Conservation (phyloP, 805 yeast species). For the Teunomyces lycoperdinae region DNA sequence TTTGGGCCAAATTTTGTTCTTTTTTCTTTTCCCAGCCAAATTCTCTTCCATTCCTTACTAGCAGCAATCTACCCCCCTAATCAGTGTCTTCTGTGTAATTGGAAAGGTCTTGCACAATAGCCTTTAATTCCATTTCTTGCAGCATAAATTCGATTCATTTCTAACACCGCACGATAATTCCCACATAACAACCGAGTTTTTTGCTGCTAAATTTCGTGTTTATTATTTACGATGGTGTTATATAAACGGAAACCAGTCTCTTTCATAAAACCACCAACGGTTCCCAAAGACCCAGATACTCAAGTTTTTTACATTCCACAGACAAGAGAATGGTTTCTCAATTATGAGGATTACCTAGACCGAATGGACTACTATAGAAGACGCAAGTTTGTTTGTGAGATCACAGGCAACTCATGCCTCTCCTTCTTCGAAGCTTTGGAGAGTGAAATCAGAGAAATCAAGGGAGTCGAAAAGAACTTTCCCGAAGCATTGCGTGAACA, state of each 20-base stretch:
- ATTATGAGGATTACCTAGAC: slow-evolving; percentile 71
- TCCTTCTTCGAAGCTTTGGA: slow-evolving; percentile 87
- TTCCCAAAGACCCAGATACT: slow-evolving; percentile 54
- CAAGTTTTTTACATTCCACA: slow-evolving; percentile 80
- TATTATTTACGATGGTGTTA: slow-evolving; percentile 53
- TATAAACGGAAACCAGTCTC: slow-evolving; percentile 72
- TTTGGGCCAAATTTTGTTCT: background rate
- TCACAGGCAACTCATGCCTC: slow-evolving; percentile 88
- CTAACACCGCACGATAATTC: background rate
- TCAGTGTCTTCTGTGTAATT: background rate
- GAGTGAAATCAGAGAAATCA: slow-evolving; percentile 58
- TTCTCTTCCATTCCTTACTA: slow-evolving; percentile 2
- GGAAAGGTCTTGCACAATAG: background rate
- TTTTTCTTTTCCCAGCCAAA: background rate
- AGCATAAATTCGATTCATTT: background rate
- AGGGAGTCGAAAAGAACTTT: slow-evolving; percentile 71
- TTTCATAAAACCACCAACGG: slow-evolving; percentile 52
- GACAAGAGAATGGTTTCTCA: slow-evolving; percentile 84
- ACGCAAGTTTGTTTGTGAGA: slow-evolving; percentile 89
- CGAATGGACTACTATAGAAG: slow-evolving; percentile 70
- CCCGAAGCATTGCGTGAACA: slow-evolving; percentile 94
- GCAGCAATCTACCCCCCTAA: background rate
- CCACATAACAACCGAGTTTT: background rate
- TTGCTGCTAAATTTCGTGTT: slow-evolving; percentile 2
- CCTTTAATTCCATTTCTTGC: background rate